Percentiles rank a stretch among this genome's conserved stretches.
Evolutionary conservation across 2,329 filamentous ascomycete genomes (phyloP).

Genomic region (Aspergillus fumigatus): DNA sequence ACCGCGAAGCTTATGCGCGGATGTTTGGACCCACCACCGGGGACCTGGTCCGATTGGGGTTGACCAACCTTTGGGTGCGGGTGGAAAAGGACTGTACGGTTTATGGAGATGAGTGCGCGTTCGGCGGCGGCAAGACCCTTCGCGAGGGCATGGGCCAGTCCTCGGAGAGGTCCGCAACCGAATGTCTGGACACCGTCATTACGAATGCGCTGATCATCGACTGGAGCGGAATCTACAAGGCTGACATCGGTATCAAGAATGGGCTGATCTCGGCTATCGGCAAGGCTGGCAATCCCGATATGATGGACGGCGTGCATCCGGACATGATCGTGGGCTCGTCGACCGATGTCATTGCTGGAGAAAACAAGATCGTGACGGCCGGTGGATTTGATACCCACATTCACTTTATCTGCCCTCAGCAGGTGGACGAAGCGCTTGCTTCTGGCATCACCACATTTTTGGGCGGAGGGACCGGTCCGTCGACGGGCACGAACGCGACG

Average conservation of each 20-base stretch:
- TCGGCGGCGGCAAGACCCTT: conserved; percentile 90
- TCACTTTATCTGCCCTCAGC: conserved; percentile 93
- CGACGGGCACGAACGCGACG: conserved; percentile 83
- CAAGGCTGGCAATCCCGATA: conserved; percentile 94
- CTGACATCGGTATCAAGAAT: conserved; percentile 88
- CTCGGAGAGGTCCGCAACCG: conserved; percentile 65
- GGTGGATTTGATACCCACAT: conserved; percentile 88
- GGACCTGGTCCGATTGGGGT: conserved; percentile 74
- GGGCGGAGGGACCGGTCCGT: conserved; percentile 88
- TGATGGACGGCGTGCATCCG: conserved; percentile 81
- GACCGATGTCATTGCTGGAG: conserved; percentile 87
- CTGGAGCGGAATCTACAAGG: conserved; percentile 91
- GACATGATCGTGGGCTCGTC: conserved; percentile 79
- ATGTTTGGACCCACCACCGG: conserved; percentile 95
- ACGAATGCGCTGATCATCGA: conserved; percentile 88
- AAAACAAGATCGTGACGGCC: conserved; percentile 85
- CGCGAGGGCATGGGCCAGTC: conserved; percentile 96
- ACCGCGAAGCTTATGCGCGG: conserved; percentile 69
- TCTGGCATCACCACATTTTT: conserved; percentile 87
- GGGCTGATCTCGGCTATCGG: conserved; percentile 84
- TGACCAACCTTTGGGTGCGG: conserved; percentile 83
- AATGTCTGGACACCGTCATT: conserved; percentile 78
- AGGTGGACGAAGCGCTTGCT: conserved; percentile 75
- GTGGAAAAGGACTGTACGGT: conserved; percentile 80
- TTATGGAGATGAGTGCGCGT: conserved; percentile 92